Evolutionary conservation across 805 yeast genomes (phyloP), one percentile per base, ranked within the genome.

Genomic region (Ogataea parapolymorpha): DNA sequence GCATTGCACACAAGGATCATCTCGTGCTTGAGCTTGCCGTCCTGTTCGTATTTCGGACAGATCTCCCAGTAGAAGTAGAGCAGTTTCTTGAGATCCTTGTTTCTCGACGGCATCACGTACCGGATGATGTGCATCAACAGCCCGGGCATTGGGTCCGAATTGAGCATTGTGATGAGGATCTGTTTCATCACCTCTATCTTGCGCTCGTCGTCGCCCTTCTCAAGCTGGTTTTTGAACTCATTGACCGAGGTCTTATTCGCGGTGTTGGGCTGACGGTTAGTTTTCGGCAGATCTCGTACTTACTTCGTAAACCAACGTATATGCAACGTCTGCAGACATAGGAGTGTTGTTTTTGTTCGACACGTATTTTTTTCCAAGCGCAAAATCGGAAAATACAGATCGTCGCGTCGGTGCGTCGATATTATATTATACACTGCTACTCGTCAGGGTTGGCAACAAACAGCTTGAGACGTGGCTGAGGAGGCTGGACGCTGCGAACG

Each of bases 1-100:
- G 98, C 96, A 64, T 95, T 95, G 71, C 98, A 93, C 37, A 91
- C 98, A 50, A 93, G 78, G 66, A 95, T 91, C 98, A 93, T 93
- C 69, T 93, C 99, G 64, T 91, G 98, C 68, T 87, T 87, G 74
- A 95, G 77, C 63, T 87, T 88, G 4, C 98, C 98, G 39, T 84
- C 84, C 26, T 74, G 71, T 54, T 88, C 95, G 51, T 84, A 71
- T 67, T 95, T 95, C 41, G 96, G 95, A 61, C 96, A 95, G 42
- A 91, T 87, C 66, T 93, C 99, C 98, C 98, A 93, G 71, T 93
- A 93, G 57, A 88, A 86, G 59, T 91, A 93, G 49, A 95, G 72
- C 60, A 93, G 73, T 66, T 90, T 93, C 74, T 93, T 93, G 66
- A 95, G 78, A 56, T 82, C 85, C 67, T 93, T 95, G 67, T 82